Base-by-base conservation (phyloP, 306 rosid species). In the Sechiopsis laciniata region DNA sequence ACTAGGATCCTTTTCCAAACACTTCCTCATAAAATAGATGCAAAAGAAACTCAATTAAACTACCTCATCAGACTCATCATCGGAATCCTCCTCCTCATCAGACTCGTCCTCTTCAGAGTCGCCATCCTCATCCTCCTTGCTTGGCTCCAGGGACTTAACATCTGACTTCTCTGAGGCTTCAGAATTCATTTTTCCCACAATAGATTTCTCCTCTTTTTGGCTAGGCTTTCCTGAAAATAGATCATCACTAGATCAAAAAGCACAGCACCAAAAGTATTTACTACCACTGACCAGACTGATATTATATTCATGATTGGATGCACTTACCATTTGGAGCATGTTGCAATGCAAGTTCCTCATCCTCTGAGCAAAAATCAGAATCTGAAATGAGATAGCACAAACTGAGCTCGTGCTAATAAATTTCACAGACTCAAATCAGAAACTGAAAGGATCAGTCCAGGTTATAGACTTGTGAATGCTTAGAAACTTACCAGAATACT, bases 101-200 rank as follows among this genome's bases (percentile, higher is more conserved):
- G 79, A 76, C 0, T 76, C 88, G 3, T 81, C 86, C 13, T 76
- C 76, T 2, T 72, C 88, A 20, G 88, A 82, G 0, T 76, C 91
- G 0, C 82, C 87, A 14, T 76, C 84, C 0, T 74, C 77, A 1
- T 76, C 87, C 53, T 86, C 86, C 56, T 87, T 86, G 77, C 67
- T 84, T 5, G 89, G 91, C 3, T 82, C 94, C 48, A 79, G 76
- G 71, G 85, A 77, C 59, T 87, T 94, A 8, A 77, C 95, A 11
- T 86, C 80, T 4, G 75, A 78, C 73, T 89, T 90, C 24, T 75
- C 81, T 17, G 85, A 14, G 11, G 83, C 50, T 72, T 75, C 79
- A 17, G 58, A 73, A 72, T 83, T 88, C 22, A 55, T 40, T 59
- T 88, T 88, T n/a, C 82, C 15, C 11, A 24, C 75, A 57, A 73